These are phyloP conservation scores for Arachnomyces sp. DNA, from an alignment of 2,329 filamentous ascomycete species.

Conservation along the genomic window DNA sequence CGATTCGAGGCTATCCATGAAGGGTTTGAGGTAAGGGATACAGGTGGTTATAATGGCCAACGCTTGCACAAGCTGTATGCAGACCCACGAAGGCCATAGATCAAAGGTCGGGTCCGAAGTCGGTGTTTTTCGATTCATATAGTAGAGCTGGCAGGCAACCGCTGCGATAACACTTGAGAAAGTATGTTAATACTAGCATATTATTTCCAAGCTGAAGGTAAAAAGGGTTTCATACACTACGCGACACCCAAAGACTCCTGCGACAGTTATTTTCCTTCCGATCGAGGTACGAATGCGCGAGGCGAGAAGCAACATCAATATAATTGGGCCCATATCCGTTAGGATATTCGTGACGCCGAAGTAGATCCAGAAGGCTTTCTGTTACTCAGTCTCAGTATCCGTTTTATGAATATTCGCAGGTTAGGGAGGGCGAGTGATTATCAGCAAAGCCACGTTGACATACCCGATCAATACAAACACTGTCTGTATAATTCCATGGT, in stretches of 20 bases:
- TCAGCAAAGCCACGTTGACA: background rate
- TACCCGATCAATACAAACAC: slow-evolving; percentile 9
- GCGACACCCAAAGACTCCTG: slow-evolving; percentile 6
- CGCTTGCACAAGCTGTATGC: slow-evolving; percentile 19
- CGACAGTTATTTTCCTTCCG: slow-evolving; percentile 8
- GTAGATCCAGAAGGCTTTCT: slow-evolving; percentile 10
- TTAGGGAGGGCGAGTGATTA: no score
- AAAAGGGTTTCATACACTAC: slow-evolving; percentile 5
- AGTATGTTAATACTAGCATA: background rate
- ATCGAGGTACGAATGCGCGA: slow-evolving; percentile 8
- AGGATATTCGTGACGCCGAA: slow-evolving; percentile 9
- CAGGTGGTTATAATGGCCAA: slow-evolving; percentile 22
- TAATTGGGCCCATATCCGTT: slow-evolving; percentile 7
- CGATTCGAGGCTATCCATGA: slow-evolving; percentile 23
- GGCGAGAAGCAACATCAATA: slow-evolving; percentile 7
- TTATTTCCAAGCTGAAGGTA: background rate
- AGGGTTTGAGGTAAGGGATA: slow-evolving; percentile 22
- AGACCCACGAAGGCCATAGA: slow-evolving; percentile 20
- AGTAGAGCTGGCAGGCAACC: slow-evolving; percentile 8
- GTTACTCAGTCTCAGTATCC: background rate
- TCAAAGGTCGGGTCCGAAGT: slow-evolving; percentile 19
- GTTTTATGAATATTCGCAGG: background rate
- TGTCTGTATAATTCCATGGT: slow-evolving; percentile 11
- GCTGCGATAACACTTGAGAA: slow-evolving; percentile 7
- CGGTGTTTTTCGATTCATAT: slow-evolving; percentile 8